Base-by-base conservation (phyloP, 805 yeast genomes). In the Spathaspora passalidarum region DNA sequence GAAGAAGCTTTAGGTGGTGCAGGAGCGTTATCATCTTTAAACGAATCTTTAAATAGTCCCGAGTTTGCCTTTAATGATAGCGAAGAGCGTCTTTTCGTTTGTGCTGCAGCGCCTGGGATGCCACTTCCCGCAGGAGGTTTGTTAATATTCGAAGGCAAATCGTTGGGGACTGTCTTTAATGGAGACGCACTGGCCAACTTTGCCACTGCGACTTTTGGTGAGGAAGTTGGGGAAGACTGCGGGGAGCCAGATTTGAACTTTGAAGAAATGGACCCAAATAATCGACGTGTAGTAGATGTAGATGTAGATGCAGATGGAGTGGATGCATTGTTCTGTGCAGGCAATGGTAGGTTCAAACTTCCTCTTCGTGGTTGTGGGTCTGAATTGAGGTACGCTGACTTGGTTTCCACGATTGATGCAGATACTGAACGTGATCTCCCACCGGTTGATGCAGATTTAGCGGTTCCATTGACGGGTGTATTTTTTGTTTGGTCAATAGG, bases 201-300 rank as follows among this genome's bases (percentile, higher is more conserved):
- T 23, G 47, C 42, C 9, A 19, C 35, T 29, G 40, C 32, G 42
- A 42, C 36, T 32, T 44, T 40, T 21, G 49, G 46, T 35, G 41
- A 40, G 5, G 32, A 39, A 5, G 26, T 21, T 22, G 32, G 40
- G n/a, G 25, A 21, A 18, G 35, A 23, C 14, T 22, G 19, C 13
- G 35, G 20, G 22, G 34, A 26, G 26, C 25, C 17, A n/a, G 63
- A 59, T 47, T 68, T 69, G 52, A 71, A 71, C 46, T 71, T 71
- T 8, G 73, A 64, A 3, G 75, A 69, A 13, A 72, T 41, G 11
- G 74, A 67, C 45, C 70, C 62, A 53, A 72, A 69, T 11, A 50
- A 51, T n/a, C 34, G 41, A 3, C 57, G 56, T 14, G 54, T 29
- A 13, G 49, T n/a, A 13, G 36, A 18, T 25, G 25, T 29, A 10